Evolutionary conservation across 163 green algal species (phyloP).

Genomic region (Trebouxiophyceae sp.): DNA sequence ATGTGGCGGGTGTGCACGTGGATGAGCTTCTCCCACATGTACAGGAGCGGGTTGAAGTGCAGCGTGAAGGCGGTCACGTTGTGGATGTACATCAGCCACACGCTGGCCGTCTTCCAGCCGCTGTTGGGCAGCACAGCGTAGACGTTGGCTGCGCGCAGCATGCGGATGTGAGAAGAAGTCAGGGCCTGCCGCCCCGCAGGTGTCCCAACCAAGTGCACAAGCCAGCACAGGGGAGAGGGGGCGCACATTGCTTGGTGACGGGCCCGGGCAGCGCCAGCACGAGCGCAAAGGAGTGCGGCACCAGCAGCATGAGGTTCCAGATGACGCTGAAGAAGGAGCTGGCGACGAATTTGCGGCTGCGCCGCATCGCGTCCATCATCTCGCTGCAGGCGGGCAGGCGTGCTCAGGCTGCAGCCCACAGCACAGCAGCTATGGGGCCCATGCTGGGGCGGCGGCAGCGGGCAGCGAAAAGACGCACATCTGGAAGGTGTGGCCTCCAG

Average conservation of each 20-base stretch:
- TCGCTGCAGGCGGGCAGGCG: constrained; percentile 11
- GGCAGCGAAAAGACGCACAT: constrained; percentile 11
- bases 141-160: constrained; percentile 28
- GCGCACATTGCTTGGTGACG: constrained; percentile 7
- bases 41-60: constrained; percentile 18
- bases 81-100: constrained; percentile 23
- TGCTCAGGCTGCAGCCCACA: too few relatives aligned
- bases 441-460: too few relatives aligned
- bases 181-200: too few relatives aligned
- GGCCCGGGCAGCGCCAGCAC: constrained; percentile 17
- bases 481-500: constrained; percentile 6
- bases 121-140: constrained; percentile 22
- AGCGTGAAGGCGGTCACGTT: constrained; percentile 25
- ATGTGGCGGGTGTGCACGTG: constrained; percentile 14
- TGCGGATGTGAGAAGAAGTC: too few relatives aligned
- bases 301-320: constrained; percentile 26
- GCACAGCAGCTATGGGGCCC: too few relatives aligned
- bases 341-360: constrained; percentile 10
- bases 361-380: constrained; percentile 29
- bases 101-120: constrained; percentile 13
- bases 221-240: neutral
- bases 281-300: constrained; percentile 25
- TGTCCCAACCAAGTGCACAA: too few relatives aligned
- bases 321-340: constrained; percentile 7
- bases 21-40: constrained; percentile 28